Percentiles rank a stretch among this genome's conserved stretches.
These are phyloP conservation scores for Psidium friedrichsthalianum DNA, from an alignment of 345 rosid genomes.

Conservation along the genomic window DNA sequence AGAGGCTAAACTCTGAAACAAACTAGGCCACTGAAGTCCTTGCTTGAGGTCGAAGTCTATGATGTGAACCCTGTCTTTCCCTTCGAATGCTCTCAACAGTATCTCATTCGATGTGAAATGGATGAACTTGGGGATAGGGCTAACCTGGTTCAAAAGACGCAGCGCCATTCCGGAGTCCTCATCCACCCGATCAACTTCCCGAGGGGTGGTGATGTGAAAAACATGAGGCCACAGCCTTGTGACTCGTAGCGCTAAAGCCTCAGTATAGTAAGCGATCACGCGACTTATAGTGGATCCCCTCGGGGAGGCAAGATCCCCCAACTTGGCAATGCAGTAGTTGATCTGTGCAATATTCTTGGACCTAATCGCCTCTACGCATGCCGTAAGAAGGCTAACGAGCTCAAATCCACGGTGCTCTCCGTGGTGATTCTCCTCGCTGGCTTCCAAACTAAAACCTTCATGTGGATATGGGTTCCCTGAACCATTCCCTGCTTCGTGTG, in stretches of 20 bases:
- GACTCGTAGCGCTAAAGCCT: slow-evolving; percentile 73
- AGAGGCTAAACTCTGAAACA: slow-evolving; percentile 87
- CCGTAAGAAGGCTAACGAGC: slow-evolving; percentile 58
- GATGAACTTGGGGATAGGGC: slow-evolving; percentile 82
- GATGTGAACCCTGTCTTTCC: slow-evolving; percentile 84
- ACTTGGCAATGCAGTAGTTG: slow-evolving; percentile 54
- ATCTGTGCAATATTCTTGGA: slow-evolving; percentile 48
- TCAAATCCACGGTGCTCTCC: slow-evolving; percentile 58
- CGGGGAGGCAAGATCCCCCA: slow-evolving; percentile 84
- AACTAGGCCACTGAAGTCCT: slow-evolving; percentile 96
- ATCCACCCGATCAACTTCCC: slow-evolving; percentile 62
- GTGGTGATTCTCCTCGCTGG: slow-evolving; percentile 29
- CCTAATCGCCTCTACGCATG: slow-evolving; percentile 80
- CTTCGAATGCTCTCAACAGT: slow-evolving; percentile 77
- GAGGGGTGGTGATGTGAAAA: slow-evolving; percentile 67
- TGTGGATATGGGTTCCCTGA: slow-evolving; percentile 39
- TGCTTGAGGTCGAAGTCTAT: slow-evolving; percentile 96
- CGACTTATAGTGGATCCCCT: slow-evolving; percentile 63
- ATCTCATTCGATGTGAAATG: slow-evolving; percentile 93
- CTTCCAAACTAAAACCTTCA: slow-evolving; percentile 22
- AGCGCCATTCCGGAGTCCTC: slow-evolving; percentile 72
- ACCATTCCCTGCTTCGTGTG: slow-evolving; percentile 45
- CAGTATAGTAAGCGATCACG: slow-evolving; percentile 65
- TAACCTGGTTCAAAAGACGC: slow-evolving; percentile 83
- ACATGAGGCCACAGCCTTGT: slow-evolving; percentile 85